Evolutionary conservation across 768 basidiomycete genomes (phyloP).

Genomic region (Asterophora lycoperdoides): DNA sequence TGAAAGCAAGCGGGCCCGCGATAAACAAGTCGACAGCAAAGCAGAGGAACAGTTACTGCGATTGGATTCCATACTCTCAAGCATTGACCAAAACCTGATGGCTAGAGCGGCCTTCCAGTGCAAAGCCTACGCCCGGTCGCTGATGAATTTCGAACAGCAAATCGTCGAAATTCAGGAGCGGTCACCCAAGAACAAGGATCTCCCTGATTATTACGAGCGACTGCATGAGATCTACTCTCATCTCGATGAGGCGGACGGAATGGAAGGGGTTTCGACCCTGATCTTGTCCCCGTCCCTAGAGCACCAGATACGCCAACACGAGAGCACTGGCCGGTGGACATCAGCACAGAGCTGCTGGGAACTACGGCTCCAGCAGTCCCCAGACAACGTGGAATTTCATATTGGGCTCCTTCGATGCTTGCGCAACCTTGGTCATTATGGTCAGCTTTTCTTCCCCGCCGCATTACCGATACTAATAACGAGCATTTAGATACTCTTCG

Average conservation of each 20-base stretch:
- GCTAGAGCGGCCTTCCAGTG: conserved; percentile 92
- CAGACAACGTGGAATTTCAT: conserved; percentile 86
- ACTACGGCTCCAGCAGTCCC: conserved; percentile 83
- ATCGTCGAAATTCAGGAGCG: conserved; percentile 51
- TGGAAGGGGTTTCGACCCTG: conserved; percentile 93
- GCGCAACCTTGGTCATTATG: conserved; percentile 94
- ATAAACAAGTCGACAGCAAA: conserved; percentile 30
- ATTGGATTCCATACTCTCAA: conserved; percentile 79
- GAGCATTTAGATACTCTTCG: conserved; percentile 72
- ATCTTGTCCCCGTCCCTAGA: conserved; percentile 88
- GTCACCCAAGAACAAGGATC: conserved; percentile 38
- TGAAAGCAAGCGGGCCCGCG: conserved; percentile 48
- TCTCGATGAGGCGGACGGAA: conserved; percentile 96
- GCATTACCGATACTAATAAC: background rate
- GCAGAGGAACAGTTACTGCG: conserved; percentile 58
- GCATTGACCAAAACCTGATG: conserved; percentile 83
- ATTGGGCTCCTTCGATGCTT: conserved; percentile 87
- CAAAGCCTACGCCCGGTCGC: conserved; percentile 87
- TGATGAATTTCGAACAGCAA: conserved; percentile 93
- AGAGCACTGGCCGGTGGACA: conserved; percentile 96
- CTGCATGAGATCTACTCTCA: conserved; percentile 95
- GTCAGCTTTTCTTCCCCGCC: conserved; percentile 40
- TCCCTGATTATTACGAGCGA: conserved; percentile 77
- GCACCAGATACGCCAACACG: conserved; percentile 96
- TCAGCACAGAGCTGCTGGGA: conserved; percentile 99